Base-by-base conservation (phyloP, 2,329 filamentous ascomycete genomes). In the Colletotrichum truncatum region DNA sequence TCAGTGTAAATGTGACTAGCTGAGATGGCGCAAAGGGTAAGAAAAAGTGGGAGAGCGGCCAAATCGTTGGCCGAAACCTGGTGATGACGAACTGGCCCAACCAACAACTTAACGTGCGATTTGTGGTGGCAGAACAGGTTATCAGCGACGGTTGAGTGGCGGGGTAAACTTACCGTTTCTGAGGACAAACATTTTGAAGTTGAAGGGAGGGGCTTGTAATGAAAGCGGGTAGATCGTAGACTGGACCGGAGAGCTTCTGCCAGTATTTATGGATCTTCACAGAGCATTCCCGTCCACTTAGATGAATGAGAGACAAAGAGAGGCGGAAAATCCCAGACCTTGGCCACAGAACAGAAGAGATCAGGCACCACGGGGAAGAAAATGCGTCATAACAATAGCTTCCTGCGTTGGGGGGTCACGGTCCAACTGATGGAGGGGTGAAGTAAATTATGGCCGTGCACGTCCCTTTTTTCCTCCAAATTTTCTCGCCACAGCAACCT, bases 111-210 rank as follows among this genome's bases (percentile, higher is more conserved):
- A 43, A 36, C 26, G 43, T 34, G 43, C 51, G 32, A 32, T 30
- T 61, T 26, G 41, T 26, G 6, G 53, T 49, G 12, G 21, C 28
- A 28, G 43, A 14, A 26, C 25, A 21, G 43, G 32, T 16, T 25
- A 12, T 32, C 16, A n/a, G 53, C 14, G 18, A 58, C 14, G 30
- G 14, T 23, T n/a, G 36, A 28, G 30, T 48, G 53, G 65, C 61
- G 67, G 67, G 57, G 65, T 53, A 63, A 58, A 76, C 76, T 70
- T 72, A 78, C 76, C 76, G 71, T 78, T 78, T 68, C 76, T 73
- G 61, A 78, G 73, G 71, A 78, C 76, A 68, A 78, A 78, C 76
- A 78, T 78, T 68, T 64, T 77, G 73, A 68, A 69, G 38, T 18
- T 38, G 14, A 45, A 30, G 8, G 25, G 55, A 65, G 43, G 32